These are phyloP conservation scores for Sugiyamaella sp. DNA, from an alignment of 1,139 yeast species.

Conservation along the genomic window DNA sequence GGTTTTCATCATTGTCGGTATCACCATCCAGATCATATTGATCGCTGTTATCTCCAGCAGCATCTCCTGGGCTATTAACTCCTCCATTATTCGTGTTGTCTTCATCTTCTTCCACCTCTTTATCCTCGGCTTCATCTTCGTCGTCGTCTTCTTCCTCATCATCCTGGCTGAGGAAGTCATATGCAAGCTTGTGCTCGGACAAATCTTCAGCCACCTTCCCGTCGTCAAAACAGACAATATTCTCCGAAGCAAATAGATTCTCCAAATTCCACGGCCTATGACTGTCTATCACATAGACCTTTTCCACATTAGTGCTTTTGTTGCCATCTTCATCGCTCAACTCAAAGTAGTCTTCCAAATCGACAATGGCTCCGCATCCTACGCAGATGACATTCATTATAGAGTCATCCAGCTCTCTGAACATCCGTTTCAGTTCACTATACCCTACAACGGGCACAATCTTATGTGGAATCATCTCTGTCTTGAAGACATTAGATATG, in stretches of 20 bases:
- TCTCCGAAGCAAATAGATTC: constrained; percentile 83
- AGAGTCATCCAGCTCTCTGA: constrained; percentile 65
- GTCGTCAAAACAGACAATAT: constrained; percentile 84
- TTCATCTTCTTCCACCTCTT: constrained; percentile 29
- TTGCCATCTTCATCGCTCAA: constrained; percentile 49
- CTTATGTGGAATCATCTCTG: constrained; percentile 85
- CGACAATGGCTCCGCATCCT: constrained; percentile 97
- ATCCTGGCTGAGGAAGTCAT: constrained; percentile 33
- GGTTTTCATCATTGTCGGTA: constrained; percentile 27
- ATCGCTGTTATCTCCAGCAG: constrained; percentile 33
- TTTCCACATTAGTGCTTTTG: constrained; percentile 42
- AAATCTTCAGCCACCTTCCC: constrained; percentile 57
- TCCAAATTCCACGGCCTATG: constrained; percentile 97
- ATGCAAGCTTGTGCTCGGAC: constrained; percentile 36
- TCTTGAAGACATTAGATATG: constrained; percentile 67
- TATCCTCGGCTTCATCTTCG: constrained; percentile 36
- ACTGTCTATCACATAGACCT: constrained; percentile 82
- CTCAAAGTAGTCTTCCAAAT: constrained; percentile 78
- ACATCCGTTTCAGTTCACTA: constrained; percentile 69
- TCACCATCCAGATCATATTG: constrained; percentile 36
- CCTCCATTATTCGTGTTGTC: constrained; percentile 30
- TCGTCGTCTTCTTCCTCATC: constrained; percentile 39
- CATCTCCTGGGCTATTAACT: too few species aligned
- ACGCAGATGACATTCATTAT: constrained; percentile 76
- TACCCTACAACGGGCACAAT: constrained; percentile 95